Evolutionary conservation across 2,329 filamentous ascomycete genomes (phyloP).

Genomic region (Fusarium aywerte): DNA sequence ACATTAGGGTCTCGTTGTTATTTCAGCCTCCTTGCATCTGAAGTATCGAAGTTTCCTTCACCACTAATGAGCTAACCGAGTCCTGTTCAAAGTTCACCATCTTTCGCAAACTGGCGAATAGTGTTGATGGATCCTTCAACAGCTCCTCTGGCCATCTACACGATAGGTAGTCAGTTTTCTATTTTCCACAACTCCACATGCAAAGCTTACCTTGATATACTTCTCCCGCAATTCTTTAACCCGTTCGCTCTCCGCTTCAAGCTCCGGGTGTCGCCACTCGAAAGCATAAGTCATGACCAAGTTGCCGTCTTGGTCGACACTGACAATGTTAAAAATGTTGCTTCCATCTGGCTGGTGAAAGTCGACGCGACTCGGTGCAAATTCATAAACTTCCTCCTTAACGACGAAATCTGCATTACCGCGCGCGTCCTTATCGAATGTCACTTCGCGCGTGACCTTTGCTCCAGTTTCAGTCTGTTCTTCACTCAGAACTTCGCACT

Average conservation of each 20-base stretch:
- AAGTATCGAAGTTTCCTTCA: neutral
- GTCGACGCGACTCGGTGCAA: slow-evolving; percentile 49
- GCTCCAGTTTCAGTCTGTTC: slow-evolving; percentile 22
- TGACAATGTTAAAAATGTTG: slow-evolving; percentile 51
- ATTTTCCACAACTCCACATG: accelerated
- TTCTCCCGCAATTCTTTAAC: slow-evolving; percentile 42
- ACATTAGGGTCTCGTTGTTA: neutral
- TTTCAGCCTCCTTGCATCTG: neutral
- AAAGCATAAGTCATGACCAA: slow-evolving; percentile 52
- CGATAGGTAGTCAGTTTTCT: accelerated
- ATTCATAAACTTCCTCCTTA: slow-evolving; percentile 48
- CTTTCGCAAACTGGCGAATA: slow-evolving; percentile 20
- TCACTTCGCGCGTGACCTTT: slow-evolving; percentile 47
- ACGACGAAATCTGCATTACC: slow-evolving; percentile 31
- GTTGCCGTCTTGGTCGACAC: slow-evolving; percentile 44
- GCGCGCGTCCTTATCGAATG: slow-evolving; percentile 34
- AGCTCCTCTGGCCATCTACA: slow-evolving; percentile 26
- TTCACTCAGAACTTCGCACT: slow-evolving; percentile 49
- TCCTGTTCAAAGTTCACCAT: slow-evolving; percentile 15
- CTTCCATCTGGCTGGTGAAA: slow-evolving; percentile 53
- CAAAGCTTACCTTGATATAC: slow-evolving; percentile 32
- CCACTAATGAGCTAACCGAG: too few species aligned
- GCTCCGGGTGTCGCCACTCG: slow-evolving; percentile 49
- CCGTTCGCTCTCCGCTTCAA: slow-evolving; percentile 45
- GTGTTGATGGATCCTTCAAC: slow-evolving; percentile 35